Conservation (phyloP, 352 stramenopile genomes). For the Pythium brachiatum region DNA sequence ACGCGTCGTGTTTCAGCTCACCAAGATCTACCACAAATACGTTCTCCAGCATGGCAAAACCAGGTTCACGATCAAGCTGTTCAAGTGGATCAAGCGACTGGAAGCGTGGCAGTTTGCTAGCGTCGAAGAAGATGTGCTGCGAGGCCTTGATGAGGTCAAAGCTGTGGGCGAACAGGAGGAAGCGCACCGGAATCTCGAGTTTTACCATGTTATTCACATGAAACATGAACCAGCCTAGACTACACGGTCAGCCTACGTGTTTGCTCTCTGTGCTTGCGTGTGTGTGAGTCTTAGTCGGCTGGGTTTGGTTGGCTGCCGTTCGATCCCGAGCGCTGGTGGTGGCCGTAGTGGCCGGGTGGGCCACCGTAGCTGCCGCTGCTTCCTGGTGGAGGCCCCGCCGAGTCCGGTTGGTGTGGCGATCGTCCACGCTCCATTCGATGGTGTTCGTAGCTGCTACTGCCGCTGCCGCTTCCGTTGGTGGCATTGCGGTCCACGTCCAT, state of each 20-base stretch:
- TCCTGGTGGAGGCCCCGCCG: conserved; percentile 1
- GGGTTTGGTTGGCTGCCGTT: conserved; percentile 22
- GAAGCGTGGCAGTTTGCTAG: conserved; percentile 39
- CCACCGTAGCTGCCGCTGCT: conserved; percentile 15
- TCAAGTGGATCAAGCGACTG: conserved; percentile 25
- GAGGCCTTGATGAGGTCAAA: conserved; percentile 26
- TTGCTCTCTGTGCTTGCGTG: neutral
- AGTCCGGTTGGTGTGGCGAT: conserved; percentile 15
- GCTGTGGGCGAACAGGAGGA: conserved; percentile 40
- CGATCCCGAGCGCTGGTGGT: conserved; percentile 22
- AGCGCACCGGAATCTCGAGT: conserved; percentile 65
- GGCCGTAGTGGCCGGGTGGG: conserved; percentile 7
- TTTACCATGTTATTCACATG: conserved; percentile 49
- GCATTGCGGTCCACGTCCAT: conserved; percentile 60
- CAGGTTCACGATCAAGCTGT: conserved; percentile 38
- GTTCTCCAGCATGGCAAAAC: conserved; percentile 35
- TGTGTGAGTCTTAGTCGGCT: conserved; percentile 14
- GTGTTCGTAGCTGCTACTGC: conserved; percentile 16
- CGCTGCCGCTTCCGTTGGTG: neutral
- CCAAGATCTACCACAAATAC: conserved; percentile 38
- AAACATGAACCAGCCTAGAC: conserved; percentile 8
- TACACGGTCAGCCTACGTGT: neutral
- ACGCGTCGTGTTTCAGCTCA: conserved; percentile 45
- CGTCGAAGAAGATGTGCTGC: conserved; percentile 27
- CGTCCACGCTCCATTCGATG: conserved; percentile 25